Conservation (phyloP, 345 rosid species). For the Salix exigua region DNA sequence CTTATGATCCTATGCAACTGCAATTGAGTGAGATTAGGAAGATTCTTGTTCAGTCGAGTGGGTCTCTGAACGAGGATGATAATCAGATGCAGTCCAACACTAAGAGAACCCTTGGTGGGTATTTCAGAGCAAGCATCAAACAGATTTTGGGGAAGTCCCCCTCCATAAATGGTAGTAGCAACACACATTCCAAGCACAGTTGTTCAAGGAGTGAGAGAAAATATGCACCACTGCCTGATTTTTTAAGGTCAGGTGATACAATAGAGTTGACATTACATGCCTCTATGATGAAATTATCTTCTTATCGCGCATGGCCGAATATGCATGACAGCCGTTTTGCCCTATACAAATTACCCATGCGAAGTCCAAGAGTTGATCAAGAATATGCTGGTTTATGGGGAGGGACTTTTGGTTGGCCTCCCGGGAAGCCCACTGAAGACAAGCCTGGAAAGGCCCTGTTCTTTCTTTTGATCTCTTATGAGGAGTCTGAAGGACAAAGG, state of each 20-base stretch:
- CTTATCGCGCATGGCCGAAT: conserved; percentile 80
- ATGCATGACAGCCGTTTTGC: conserved; percentile 74
- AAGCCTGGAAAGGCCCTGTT: conserved; percentile 75
- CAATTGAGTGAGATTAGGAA: conserved; percentile 43
- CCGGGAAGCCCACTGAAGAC: conserved; percentile 59
- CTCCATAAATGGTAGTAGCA: conserved; percentile 33
- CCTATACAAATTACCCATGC: conserved; percentile 66
- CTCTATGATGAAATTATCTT: conserved; percentile 47
- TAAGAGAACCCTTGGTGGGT: conserved; percentile 46
- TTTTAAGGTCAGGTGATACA: conserved; percentile 57
- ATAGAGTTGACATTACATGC: conserved; percentile 58
- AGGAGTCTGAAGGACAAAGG: conserved; percentile 47
- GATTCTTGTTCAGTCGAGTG: conserved; percentile 33
- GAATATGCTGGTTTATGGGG: conserved; percentile 86
- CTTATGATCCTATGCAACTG: conserved; percentile 39
- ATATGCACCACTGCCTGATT: conserved; percentile 49
- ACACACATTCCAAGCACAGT: conserved; percentile 28
- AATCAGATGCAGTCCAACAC: conserved; percentile 25
- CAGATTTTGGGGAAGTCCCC: conserved; percentile 54
- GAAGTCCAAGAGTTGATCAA: conserved; percentile 42
- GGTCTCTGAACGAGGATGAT: conserved; percentile 32
- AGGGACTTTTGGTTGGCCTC: conserved; percentile 89
- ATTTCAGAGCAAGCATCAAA: conserved; percentile 49
- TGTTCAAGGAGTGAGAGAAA: conserved; percentile 57
- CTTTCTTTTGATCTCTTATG: conserved; percentile 74